Percentiles rank a stretch among this genome's conserved stretches.
Conservation (phyloP, 805 yeast genomes). For the Nakazawaea molendinolei region DNA sequence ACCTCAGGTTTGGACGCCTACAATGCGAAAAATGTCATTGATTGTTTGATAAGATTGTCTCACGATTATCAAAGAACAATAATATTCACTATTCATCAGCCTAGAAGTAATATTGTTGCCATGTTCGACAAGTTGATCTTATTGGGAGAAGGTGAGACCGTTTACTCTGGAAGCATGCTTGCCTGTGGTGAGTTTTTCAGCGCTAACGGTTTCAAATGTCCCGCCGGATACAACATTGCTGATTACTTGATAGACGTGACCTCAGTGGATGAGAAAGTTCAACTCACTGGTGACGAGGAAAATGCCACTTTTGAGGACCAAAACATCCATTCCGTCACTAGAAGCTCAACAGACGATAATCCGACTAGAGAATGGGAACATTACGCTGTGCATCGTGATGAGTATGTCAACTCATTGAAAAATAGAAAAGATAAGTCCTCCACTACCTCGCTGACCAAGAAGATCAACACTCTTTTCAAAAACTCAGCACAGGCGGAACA, state of each 20-base stretch:
- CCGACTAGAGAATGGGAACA: conserved; percentile 83
- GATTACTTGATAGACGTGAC: conserved; percentile 91
- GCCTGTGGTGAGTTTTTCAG: conserved; percentile 72
- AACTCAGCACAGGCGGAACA: conserved; percentile 33
- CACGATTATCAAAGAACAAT: conserved; percentile 79
- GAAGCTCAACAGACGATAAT: conserved; percentile 31
- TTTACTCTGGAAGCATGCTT: conserved; percentile 81
- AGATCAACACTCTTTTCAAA: conserved; percentile 17
- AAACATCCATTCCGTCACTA: conserved; percentile 24
- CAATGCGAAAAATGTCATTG: conserved; percentile 88
- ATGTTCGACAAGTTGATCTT: conserved; percentile 77
- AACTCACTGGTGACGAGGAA: conserved; percentile 13
- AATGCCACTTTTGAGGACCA: conserved; percentile 14
- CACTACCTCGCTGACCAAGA: conserved; percentile 1
- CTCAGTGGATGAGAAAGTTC: conserved; percentile 42
- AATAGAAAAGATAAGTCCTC: conserved; percentile 15
- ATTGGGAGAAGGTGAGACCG: conserved; percentile 77
- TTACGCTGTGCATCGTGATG: conserved; percentile 75
- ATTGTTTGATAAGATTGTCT: conserved; percentile 73
- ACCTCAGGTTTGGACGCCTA: conserved; percentile 94
- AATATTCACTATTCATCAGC: conserved; percentile 93
- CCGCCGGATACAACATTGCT: conserved; percentile 87
- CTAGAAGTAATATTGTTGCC: conserved; percentile 91
- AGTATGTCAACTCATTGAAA: conserved; percentile 31
- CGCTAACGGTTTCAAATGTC: conserved; percentile 73